phyloP scores from a whole-genome alignment of 2,329 filamentous ascomycete species.

The Aspergillus novoparasiticus region DNA sequence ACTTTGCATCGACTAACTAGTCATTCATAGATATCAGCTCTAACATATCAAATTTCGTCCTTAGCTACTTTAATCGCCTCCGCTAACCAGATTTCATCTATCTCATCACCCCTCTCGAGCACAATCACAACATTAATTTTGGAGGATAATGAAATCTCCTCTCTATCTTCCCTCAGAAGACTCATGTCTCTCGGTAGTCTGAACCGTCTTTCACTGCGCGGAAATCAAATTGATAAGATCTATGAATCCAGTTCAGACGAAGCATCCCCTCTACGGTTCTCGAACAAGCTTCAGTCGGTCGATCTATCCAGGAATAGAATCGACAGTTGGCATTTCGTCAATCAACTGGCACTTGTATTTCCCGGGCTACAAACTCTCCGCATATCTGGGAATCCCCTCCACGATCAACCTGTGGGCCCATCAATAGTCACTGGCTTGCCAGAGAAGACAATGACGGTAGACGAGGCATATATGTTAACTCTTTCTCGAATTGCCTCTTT shows the following conservation, averaged over 20 bases:
- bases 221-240: constrained; percentile 66
- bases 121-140: constrained; percentile 51
- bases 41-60: constrained; percentile 38
- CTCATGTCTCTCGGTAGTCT: constrained; percentile 57
- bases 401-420: constrained; percentile 52
- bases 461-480: constrained; percentile 88
- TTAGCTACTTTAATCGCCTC: constrained; percentile 38
- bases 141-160: constrained; percentile 50
- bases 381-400: constrained; percentile 84
- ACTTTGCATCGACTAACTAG: constrained; percentile 14
- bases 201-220: constrained; percentile 64
- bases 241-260: constrained; percentile 36
- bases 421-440: constrained; percentile 43
- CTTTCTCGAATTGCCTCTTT: constrained; percentile 73
- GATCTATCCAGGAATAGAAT: constrained; percentile 76
- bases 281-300: constrained; percentile 61
- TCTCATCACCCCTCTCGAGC: constrained; percentile 31
- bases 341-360: constrained; percentile 67
- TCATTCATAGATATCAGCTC: constrained; percentile 35
- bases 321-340: constrained; percentile 71
- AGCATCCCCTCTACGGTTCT: constrained; percentile 51
- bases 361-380: constrained; percentile 75
- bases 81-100: constrained; percentile 39
- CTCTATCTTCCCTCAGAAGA: constrained; percentile 43
- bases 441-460: constrained; percentile 53